Percentiles rank a stretch among this genome's conserved stretches.
These are phyloP conservation scores for Penicillium antarcticum DNA, from an alignment of 495 filamentous ascomycete genomes.

Conservation along the genomic window DNA sequence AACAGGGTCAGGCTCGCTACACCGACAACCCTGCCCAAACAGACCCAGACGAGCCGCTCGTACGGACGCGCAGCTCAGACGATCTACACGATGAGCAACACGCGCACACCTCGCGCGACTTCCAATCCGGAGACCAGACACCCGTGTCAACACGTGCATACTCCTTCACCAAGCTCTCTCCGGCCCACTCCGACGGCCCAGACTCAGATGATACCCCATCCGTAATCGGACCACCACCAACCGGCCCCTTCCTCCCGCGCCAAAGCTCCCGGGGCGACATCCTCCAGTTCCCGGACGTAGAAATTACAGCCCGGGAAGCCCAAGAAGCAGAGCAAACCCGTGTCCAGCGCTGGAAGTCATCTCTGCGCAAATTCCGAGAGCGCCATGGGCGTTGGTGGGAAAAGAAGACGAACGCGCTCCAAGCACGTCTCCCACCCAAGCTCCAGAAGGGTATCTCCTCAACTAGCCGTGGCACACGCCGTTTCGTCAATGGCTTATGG, in stretches of 20 bases:
- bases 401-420: slow-evolving; percentile 23
- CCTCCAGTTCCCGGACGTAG: slow-evolving; percentile 43
- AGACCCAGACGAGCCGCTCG: slow-evolving; percentile 42
- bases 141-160: slow-evolving; percentile 35
- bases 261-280: slow-evolving; percentile 38
- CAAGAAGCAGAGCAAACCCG: slow-evolving; percentile 17
- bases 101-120: slow-evolving; percentile 19
- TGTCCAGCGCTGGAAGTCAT: slow-evolving; percentile 22
- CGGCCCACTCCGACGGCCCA: slow-evolving; percentile 19
- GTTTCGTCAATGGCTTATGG: slow-evolving; percentile 67
- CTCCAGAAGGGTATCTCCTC: slow-evolving; percentile 52
- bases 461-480: slow-evolving; percentile 35
- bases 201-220: slow-evolving; percentile 23
- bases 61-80: slow-evolving; percentile 31
- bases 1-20: slow-evolving; percentile 65
- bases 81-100: slow-evolving; percentile 22
- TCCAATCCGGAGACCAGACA: slow-evolving; percentile 41
- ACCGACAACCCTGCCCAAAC: slow-evolving; percentile 54
- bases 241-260: slow-evolving; percentile 40
- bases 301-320: slow-evolving; percentile 22
- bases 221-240: slow-evolving; percentile 31
- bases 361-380: slow-evolving; percentile 13
- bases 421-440: slow-evolving; percentile 53
- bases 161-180: slow-evolving; percentile 35
- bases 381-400: slow-evolving; percentile 19